Conservation (phyloP, 495 filamentous ascomycete genomes). For the Penicilliopsis zonata region DNA sequence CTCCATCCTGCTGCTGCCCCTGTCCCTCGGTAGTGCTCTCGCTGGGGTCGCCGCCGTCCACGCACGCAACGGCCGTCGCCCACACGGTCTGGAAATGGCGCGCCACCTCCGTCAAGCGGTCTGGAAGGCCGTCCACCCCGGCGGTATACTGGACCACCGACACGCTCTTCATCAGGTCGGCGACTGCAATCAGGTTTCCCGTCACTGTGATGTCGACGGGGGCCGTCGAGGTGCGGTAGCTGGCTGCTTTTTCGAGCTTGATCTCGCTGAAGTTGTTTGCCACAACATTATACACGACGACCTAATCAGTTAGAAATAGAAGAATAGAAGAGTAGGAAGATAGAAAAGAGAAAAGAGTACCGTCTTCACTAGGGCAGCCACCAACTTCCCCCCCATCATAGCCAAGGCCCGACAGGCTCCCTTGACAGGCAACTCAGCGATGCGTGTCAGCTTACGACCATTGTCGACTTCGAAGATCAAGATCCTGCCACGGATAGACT, state of each 20-base stretch:
- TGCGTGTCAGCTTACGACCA: conserved; percentile 54
- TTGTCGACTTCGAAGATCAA: conserved; percentile 72
- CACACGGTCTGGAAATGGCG: conserved; percentile 73
- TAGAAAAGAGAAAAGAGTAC: conserved; percentile 29
- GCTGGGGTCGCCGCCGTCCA: conserved; percentile 59
- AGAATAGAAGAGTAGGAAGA: background rate
- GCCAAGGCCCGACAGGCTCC: conserved; percentile 71
- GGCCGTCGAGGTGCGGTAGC: conserved; percentile 71
- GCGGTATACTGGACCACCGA: conserved; percentile 57
- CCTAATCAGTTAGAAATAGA: conserved; percentile 17
- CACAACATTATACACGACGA: conserved; percentile 46
- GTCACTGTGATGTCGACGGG: conserved; percentile 72
- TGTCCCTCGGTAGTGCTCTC: too few species aligned
- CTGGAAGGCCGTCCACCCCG: conserved; percentile 26
- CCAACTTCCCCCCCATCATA: conserved; percentile 63
- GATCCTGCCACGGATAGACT: conserved; percentile 58
- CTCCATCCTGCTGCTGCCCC: too few species aligned
- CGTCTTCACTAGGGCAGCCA: conserved; percentile 78
- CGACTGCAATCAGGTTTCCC: conserved; percentile 62
- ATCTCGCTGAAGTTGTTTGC: conserved; percentile 31
- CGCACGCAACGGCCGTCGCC: conserved; percentile 62
- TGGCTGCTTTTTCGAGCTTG: conserved; percentile 51
- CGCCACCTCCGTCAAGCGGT: conserved; percentile 56
- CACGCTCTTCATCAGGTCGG: conserved; percentile 89
- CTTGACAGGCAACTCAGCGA: conserved; percentile 50